phyloP scores from a whole-genome alignment of 192 early-diverging fungal species.

The Podila horticola region DNA sequence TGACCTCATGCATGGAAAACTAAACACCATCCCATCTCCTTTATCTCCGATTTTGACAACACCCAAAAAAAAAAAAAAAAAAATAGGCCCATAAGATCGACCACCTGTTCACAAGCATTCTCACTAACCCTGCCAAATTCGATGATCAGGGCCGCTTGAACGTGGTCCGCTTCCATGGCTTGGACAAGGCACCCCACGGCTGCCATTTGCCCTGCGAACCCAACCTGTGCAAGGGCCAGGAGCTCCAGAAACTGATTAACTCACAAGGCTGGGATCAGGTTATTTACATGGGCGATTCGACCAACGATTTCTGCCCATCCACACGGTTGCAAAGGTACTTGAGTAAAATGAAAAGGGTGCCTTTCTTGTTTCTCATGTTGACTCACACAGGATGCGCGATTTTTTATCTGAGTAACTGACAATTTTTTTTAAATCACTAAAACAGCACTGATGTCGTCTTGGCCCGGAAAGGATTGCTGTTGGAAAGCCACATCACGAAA shows the following conservation, averaged over 20 bases:
- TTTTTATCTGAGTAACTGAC: background rate
- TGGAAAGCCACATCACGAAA: constrained; percentile 24
- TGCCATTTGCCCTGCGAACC: constrained; percentile 62
- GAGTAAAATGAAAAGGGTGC: no score
- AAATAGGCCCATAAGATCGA: constrained; percentile 58
- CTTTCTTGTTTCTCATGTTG: no score
- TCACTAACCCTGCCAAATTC: constrained; percentile 67
- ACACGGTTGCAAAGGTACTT: constrained; percentile 47
- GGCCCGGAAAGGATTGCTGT: constrained; percentile 28
- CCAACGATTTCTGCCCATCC: constrained; percentile 65
- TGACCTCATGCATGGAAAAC: no score
- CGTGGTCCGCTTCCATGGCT: constrained; percentile 53
- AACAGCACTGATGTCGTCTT: constrained; percentile 21
- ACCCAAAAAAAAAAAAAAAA: constrained; percentile 6
- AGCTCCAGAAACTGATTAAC: constrained; percentile 46
- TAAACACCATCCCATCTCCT: no score
- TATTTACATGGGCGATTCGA: constrained; percentile 64
- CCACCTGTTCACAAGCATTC: constrained; percentile 56
- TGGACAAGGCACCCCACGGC: constrained; percentile 52
- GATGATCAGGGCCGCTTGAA: constrained; percentile 54
- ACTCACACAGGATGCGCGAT: no score
- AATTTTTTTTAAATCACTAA: background rate
- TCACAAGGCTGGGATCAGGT: constrained; percentile 42
- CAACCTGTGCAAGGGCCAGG: constrained; percentile 73
- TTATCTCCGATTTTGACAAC: background rate